Evolutionary conservation across 176 grass and related monocot species (phyloP), one percentile per base, ranked within the genome.

Genomic region (Carex littledalei): DNA sequence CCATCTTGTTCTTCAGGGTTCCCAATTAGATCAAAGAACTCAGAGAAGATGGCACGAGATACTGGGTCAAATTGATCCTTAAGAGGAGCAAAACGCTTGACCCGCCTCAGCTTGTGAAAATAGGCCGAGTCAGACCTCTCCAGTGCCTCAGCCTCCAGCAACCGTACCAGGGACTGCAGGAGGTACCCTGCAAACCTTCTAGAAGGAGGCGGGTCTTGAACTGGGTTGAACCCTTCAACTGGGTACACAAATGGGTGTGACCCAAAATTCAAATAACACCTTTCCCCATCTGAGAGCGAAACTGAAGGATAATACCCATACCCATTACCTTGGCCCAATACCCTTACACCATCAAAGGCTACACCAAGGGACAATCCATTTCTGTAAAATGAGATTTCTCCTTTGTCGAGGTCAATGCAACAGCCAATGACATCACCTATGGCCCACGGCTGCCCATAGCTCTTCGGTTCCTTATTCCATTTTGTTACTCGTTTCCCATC

Each of bases 351-450:
- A 81, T 85, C 85, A 86, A 96, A 96, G 54, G 94, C 94, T 79
- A 96, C 66, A 52, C 91, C 94, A 85, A 96, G 91, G 86, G 78
- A 91, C 67, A 55, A 69, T 15, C 94, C 94, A 37, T 96, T 96
- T 84, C 94, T 84, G 68, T 90, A 93, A 80, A 96, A 96, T 53
- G 81, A 91, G 3, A 93, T 93, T 75, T 90, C 87, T 73, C 86
- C 69, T 32, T 37, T 87, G 86, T 93, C 89, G 59, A 96, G 86
- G 81, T 96, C 86, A 52, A 93, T 93, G 72, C 94, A 93, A 84
- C 94, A 96, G 12, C 94, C 87, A 64, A 96, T 96, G 29, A 96
- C 94, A 88, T 96, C 94, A 15, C 94, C 94, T 18, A 88, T 90
- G 54, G 91, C 74, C 94, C 91, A 96, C 31, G 86, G 32, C 72